A percentile compares a stretch with the other conserved stretches of the same genome.
Evolutionary conservation across 139 green algal species (phyloP).

Genomic region (Asterochloris sp.): DNA sequence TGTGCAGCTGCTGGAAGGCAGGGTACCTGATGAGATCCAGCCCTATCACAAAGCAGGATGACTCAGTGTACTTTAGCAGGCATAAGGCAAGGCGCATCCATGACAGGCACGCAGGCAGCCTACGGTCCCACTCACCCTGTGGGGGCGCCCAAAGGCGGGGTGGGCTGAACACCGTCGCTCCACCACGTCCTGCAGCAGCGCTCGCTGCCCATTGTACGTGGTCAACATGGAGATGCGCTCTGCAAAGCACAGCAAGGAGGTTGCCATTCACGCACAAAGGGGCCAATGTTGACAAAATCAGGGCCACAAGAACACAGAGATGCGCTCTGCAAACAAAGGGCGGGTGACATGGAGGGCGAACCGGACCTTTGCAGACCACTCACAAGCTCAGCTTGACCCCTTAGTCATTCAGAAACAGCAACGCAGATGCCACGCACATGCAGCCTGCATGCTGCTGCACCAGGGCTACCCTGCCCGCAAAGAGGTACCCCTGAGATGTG

Average conservation of each 20-base stretch:
- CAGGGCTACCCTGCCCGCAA: no score
- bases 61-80: background rate
- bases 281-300: no score
- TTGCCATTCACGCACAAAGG: constrained; percentile 60
- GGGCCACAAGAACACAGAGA: no score
- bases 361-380: no score
- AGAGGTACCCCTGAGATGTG: no score
- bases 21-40: background rate
- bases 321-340: no score
- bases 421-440: no score
- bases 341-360: no score
- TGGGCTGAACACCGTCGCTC: constrained; percentile 81
- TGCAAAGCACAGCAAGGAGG: constrained; percentile 31
- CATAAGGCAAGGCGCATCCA: background rate
- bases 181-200: constrained; percentile 91
- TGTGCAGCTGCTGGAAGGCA: background rate
- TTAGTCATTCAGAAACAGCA: no score
- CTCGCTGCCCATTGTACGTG: constrained; percentile 98
- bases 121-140: constrained; percentile 61
- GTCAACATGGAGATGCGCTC: constrained; percentile 93
- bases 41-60: background rate
- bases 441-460: no score
- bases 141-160: constrained; percentile 79
- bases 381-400: no score
- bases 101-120: constrained; percentile 86